Base-by-base conservation (phyloP, 2,329 filamentous ascomycete species). In the Penicillium sp. region DNA sequence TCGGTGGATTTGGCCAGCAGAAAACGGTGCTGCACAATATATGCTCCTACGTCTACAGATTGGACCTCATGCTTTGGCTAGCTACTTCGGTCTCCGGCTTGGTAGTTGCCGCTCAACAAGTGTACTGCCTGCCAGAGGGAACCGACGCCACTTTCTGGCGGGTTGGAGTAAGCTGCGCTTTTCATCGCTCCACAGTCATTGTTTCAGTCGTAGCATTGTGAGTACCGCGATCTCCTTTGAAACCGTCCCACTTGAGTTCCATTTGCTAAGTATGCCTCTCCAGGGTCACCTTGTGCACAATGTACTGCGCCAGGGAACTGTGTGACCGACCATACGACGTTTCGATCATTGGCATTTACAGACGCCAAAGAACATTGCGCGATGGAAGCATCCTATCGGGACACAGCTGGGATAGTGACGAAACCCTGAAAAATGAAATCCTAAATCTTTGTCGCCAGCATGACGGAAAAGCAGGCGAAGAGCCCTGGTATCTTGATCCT, bases 231-330 rank as follows among this genome's bases (percentile, higher is more conserved):
- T 13, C 28, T 43, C 5, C 13, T 36, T n/a, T n/a, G n/a, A n/a
- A n/a, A n/a, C n/a, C n/a, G n/a, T n/a, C n/a, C n/a, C n/a, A n/a
- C n/a, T n/a, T n/a, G n/a, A n/a, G 7, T 46, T 5, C 8, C 7
- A n/a, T n/a, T 34, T 43, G 2, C 45, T 52, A 46, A 52, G n/a
- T 29, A 34, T 18, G 0, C 13, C 3, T 39, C 11, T 8, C 9
- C 34, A 76, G 73, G 44, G 52, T 72, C 11, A 71, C 69, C 2
- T 59, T 71, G n/a, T 72, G 69, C 39, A 64, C 67, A 1, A 67
- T 73, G 23, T 75, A 75, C 50, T 73, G 72, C 54, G 69, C 71
- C 6, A 64, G 70, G 23, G 68, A 75, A 52, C 59, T 75, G 18
- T 74, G 68, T 44, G 67, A 71, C 47, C 65, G 71, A 21, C 71